Conservation (phyloP, 2,329 filamentous ascomycete genomes). For the Diaporthe ilicicola region DNA sequence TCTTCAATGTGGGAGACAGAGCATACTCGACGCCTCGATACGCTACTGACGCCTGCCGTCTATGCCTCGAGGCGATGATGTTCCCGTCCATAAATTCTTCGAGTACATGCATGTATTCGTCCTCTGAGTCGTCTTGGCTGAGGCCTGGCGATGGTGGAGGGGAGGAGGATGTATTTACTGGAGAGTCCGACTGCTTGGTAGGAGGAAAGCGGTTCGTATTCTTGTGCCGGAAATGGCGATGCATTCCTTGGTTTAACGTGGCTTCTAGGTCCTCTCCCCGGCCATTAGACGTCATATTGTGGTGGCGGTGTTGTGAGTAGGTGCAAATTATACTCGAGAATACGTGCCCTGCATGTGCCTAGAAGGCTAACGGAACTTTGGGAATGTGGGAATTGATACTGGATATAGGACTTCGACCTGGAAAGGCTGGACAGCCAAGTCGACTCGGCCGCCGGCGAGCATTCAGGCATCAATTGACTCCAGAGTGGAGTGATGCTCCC, state of each 20-base stretch:
- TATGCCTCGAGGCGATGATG: not conserved
- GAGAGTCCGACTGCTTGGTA: not conserved
- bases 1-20: conserved; percentile 1
- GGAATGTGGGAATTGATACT: not conserved
- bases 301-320: not conserved
- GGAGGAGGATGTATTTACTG: not conserved
- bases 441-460: conserved; percentile 8
- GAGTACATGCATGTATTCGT: conserved; percentile 2
- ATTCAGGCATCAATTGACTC: not conserved
- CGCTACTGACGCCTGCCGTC: conserved; percentile 5
- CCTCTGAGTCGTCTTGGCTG: not conserved
- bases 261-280: conserved; percentile 1
- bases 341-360: not conserved
- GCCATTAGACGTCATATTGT: conserved; percentile 10
- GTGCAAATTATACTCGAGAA: not conserved
- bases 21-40: conserved; percentile 14
- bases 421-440: not conserved
- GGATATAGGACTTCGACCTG: not conserved
- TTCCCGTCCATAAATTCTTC: conserved; percentile 1
- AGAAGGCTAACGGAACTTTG: not conserved
- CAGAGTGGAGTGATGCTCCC: not conserved
- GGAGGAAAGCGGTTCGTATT: not conserved
- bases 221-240: conserved; percentile 7
- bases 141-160: not conserved
- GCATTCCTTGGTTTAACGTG: conserved; percentile 13